Base-by-base conservation (phyloP, 2,329 filamentous ascomycete species). In the Talaromyces verruculosus region DNA sequence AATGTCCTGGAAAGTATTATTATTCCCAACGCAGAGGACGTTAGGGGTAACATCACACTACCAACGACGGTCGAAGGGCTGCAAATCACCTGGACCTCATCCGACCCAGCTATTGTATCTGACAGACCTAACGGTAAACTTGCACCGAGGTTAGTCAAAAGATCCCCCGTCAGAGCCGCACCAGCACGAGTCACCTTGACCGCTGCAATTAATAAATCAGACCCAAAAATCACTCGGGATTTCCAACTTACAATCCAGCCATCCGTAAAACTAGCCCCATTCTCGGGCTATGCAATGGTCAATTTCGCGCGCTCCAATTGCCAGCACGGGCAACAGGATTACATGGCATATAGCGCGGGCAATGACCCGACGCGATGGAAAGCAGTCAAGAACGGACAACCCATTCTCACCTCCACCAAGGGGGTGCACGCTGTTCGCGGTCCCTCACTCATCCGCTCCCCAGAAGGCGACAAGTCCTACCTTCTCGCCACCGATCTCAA, bases 31-130 rank as follows among this genome's bases (percentile, higher is more conserved):
- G 17, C 6, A 11, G 33, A 58, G 2, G 53, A 58, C 33, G 28
- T 58, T 6, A 58, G 53, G 17, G 53, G 33, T 37, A 19, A n/a
- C 53, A 58, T 58, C 53, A 58, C 53, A 37, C 53, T 58, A 58
- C 33, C 53, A 37, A 58, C 53, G 33, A 13, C 8, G 7, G 25
- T 58, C n/a, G 30, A 58, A 39, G 53, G 10, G 22, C 22, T 37
- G 2, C 28, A 37, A 39, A 58, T 58, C 5, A 22, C 53, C 8
- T 58, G 53, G 53, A 58, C 53, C 7, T 58, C 53, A 37, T 58
- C 53, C 19, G 10, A 58, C 30, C 53, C 53, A 35, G 30, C 17
- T 22, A 39, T 58, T 58, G 53, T 58, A 17, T 58, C 53, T 7
- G 53, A 58, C 19, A 58, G 39, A 58, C 53, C 53, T 35, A 22